A percentile compares a stretch with the other conserved stretches of the same genome.
phyloP scores from a whole-genome alignment of 2,329 filamentous ascomycete genomes.

The Nigrograna mackinnonii region DNA sequence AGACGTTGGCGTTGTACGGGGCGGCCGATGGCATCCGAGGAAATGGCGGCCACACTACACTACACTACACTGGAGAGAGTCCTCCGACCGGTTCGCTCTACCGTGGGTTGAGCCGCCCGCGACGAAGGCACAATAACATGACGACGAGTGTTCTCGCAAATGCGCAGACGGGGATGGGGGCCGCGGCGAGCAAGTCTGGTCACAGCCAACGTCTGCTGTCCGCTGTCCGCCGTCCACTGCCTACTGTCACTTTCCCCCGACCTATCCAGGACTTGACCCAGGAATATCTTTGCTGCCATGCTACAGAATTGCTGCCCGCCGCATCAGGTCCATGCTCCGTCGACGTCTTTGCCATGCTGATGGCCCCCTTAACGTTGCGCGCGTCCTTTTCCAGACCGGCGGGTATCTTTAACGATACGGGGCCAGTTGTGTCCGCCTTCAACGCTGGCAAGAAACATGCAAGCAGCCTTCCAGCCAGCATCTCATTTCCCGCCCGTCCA shows the following conservation, averaged over 20 bases:
- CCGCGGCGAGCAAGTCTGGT: too few species aligned
- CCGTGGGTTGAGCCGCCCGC: too few species aligned
- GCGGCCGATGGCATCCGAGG: conserved; percentile 32
- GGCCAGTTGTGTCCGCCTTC: conserved; percentile 7
- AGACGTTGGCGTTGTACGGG: conserved; percentile 30
- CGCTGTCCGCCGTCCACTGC: too few species aligned
- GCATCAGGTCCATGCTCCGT: neutral
- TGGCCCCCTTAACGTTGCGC: neutral
- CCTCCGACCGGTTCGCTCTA: too few species aligned
- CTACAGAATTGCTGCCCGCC: neutral
- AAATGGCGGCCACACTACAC: too few species aligned
- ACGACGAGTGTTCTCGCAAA: too few species aligned
- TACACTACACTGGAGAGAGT: too few species aligned
- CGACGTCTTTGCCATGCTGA: conserved; percentile 1
- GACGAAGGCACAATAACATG: too few species aligned
- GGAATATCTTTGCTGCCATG: conserved; percentile 1
- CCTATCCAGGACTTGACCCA: conserved; percentile 1
- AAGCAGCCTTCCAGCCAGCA: conserved; percentile 21
- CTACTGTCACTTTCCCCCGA: too few species aligned
- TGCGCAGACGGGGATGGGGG: too few species aligned
- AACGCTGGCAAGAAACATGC: conserved; percentile 15
- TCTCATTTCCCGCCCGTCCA: conserved; percentile 23
- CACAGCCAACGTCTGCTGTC: too few species aligned
- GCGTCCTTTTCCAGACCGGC: conserved; percentile 1
- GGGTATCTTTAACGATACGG: conserved; percentile 1